Conservation (phyloP, 805 yeast genomes). For the Monosporozyma yasuniensis region DNA sequence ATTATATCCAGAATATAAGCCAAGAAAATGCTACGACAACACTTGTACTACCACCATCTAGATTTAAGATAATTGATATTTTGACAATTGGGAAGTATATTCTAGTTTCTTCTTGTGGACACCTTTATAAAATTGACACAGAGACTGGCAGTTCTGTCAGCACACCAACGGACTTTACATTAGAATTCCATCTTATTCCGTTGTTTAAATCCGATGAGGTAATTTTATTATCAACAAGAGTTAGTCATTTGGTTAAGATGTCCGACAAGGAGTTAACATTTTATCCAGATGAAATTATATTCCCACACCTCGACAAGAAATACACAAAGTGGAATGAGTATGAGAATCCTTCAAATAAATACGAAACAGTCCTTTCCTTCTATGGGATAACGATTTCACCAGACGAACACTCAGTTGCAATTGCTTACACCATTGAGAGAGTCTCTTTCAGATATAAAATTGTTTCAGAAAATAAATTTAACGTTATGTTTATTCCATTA, state of each 20-base stretch:
- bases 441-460: slow-evolving; percentile 24
- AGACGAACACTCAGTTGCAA: slow-evolving; percentile 24
- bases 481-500: slow-evolving; percentile 23
- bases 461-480: slow-evolving; percentile 20
- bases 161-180: not conserved
- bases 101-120: slow-evolving; percentile 10
- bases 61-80: slow-evolving; percentile 18
- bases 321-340: slow-evolving; percentile 23
- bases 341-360: slow-evolving; percentile 21
- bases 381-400: slow-evolving; percentile 24
- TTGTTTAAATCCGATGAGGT: slow-evolving; percentile 7
- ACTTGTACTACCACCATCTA: slow-evolving; percentile 7
- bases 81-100: slow-evolving; percentile 6
- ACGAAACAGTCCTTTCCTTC: slow-evolving; percentile 20
- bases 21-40: not conserved
- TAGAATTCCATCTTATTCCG: slow-evolving; percentile 18
- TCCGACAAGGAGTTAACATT: not conserved
- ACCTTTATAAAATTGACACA: slow-evolving; percentile 10
- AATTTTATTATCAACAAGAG: slow-evolving; percentile 15
- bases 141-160: not conserved
- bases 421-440: slow-evolving; percentile 22
- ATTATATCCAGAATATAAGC: slow-evolving; percentile 2
- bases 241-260: slow-evolving; percentile 6
- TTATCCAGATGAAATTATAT: slow-evolving; percentile 14
- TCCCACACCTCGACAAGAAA: slow-evolving; percentile 22